Evolutionary conservation across 805 yeast species (phyloP), one percentile per base, ranked within the genome.

Genomic region (Schwanniomyces occidentalis): DNA sequence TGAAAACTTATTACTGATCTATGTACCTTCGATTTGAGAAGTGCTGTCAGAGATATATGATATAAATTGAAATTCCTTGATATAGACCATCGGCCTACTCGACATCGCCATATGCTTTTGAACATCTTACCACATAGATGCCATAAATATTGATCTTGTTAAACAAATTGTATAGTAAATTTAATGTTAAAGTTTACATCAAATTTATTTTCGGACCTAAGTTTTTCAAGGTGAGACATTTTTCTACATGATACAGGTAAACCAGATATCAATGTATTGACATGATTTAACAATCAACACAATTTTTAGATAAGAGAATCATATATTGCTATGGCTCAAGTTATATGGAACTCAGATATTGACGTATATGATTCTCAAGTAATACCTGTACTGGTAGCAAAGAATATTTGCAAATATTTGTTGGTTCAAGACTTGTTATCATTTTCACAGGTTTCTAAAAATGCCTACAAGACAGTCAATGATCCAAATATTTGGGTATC

Each of bases 281-380:
- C n/a, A n/a, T n/a, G n/a, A n/a, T n/a, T n/a, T n/a, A n/a, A n/a
- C n/a, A n/a, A n/a, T n/a, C n/a, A n/a, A n/a, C n/a, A n/a, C n/a
- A n/a, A n/a, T n/a, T n/a, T n/a, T n/a, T n/a, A n/a, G n/a, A n/a
- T n/a, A n/a, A n/a, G n/a, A 24, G 17, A 26, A 12, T 26, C 10
- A 17, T 16, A 5, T 17, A 18, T 16, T 23, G 30, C 10, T 22
- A 67, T 68, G 74, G 65, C 74, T 10, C 69, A 63, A 40, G 72
- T 68, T 35, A 54, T 68, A 38, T 68, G 74, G 74, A 68, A 68
- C 47, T 45, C 68, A 13, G 74, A 68, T 48, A 68, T 68, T 23
- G 73, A 68, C 41, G 73, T 67, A 16, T 68, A 68, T 39, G 60
- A 68, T 38, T 50, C 52, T n/a, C 47, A 51, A 17, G 59, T 55